Evolutionary conservation across 306 rosid species (phyloP), one percentile per base, ranked within the genome.

Genomic region (Pterocarpus macrocarpus): DNA sequence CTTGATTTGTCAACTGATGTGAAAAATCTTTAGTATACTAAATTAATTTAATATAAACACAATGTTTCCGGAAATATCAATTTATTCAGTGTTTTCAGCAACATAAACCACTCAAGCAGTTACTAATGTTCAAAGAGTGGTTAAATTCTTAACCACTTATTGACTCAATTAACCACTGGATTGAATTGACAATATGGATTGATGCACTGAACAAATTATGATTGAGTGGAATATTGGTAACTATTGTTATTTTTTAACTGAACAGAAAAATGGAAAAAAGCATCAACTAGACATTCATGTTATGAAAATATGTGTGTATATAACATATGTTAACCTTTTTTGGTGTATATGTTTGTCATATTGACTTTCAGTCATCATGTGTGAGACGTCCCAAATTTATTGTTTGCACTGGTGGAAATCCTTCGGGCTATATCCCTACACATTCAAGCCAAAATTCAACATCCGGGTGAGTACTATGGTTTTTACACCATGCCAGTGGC

Each of bases 351-450:
- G 38, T 68, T 74, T 64, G 14, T 69, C 34, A 55, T 73, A 53
- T 56, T 71, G 71, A 47, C 71, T 85, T 82, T 67, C 88, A 95
- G 99, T 88, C 97, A 88, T 77, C 92, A 47, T 93, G 97, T 73
- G 96, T 93, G 83, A 87, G 99, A 84, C 90, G 99, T 53, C 98
- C 96, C 34, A 95, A 93, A 87, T 95, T 95, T 79, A 95, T 95
- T 82, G 71, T 95, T 87, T 93, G 98, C 89, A 90, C 98, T 33
- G 99, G 99, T 1, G 99, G 97, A 81, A 93, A 87, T 86, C 83
- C 94, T 69, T 86, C 87, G 0, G 89, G 90, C 64, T 89, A 87
- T 79, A 88, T 91, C 82, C 99, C 99, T 28, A 91, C 98, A 61
- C 85, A 93, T 82, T 57, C 98, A 76, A 90, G 82, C 89, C 92